Base-by-base conservation (phyloP, 192 early-diverging fungal genomes). In the Coemansia sp. region DNA sequence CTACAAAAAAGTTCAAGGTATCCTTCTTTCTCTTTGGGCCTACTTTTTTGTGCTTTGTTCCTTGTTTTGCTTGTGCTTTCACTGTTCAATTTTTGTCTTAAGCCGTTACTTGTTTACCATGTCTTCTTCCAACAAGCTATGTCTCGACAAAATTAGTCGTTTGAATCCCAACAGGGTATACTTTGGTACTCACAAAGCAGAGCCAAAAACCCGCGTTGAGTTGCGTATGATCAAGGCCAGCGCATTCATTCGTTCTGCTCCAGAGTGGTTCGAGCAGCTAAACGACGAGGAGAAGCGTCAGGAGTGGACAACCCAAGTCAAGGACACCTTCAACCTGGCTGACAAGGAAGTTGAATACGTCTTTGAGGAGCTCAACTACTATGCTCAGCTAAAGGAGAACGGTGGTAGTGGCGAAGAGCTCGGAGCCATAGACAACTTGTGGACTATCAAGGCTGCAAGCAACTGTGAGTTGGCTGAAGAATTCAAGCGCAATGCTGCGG, bases 391-490 rank as follows among this genome's bases (percentile, higher is more conserved):
- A 51, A 61, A 71, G 8, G 16, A 15, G 13, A 51, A 61, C 22
- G 47, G 36, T 1, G 47, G 3, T 46, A 51, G 40, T 18, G 68
- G 76, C 76, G 20, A 65, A 64, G 16, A 71, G 73, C 54, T 54
- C 82, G 22, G 70, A 78, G n/a, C 76, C 73, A 36, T 80, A 68
- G 55, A 82, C 79, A 27, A 62, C 78, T 33, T 78, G 41, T 59
- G 55, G 31, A 33, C 33, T 59, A 16, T 29, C 33, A 34, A 33
- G 5, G 31, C 55, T 16, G 55, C 55, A 31, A 59, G 31, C 15
- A 16, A 59, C 55, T 34, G 55, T 4, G 31, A 59, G 31, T 15
- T 59, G 55, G 55, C 55, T 34, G 31, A 59, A 16, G 55, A 59
- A 15, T 59, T 59, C 31, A 59, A 59, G 55, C 29, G 31, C 33